These are phyloP conservation scores for Monosporozyma unispora DNA, from an alignment of 805 yeast genomes.

Conservation along the genomic window DNA sequence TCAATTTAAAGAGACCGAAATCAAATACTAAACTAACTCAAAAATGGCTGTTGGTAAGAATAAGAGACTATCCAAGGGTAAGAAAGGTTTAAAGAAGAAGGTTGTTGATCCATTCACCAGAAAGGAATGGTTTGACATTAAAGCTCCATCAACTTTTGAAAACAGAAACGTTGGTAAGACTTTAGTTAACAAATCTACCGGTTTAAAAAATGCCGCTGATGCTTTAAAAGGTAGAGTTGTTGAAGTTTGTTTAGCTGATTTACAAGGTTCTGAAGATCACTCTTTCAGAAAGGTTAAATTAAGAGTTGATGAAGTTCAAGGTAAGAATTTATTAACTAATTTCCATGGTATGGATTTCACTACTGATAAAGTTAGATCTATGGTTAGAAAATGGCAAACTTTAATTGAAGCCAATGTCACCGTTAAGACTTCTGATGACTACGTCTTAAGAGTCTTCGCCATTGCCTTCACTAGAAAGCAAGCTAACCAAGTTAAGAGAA, in stretches of 20 bases:
- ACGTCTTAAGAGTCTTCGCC: constrained; percentile 91
- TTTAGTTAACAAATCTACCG: constrained; percentile 94
- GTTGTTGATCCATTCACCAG: constrained; percentile 98
- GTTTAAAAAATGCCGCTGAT: constrained; percentile 95
- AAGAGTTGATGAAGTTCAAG: constrained; percentile 98
- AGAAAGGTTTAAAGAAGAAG: constrained; percentile 98
- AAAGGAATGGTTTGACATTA: constrained; percentile 96
- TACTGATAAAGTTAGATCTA: constrained; percentile 91
- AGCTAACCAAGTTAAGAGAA: constrained; percentile 93
- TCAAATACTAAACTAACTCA: constrained; percentile 10
- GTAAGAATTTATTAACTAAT: constrained; percentile 96
- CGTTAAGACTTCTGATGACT: constrained; percentile 95
- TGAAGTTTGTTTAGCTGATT: constrained; percentile 92
- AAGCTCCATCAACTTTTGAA: constrained; percentile 97
- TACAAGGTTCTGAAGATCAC: constrained; percentile 98
- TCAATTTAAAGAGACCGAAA: constrained; percentile 1
- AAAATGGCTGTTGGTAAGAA: constrained; percentile 78
- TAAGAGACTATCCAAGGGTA: constrained; percentile 75
- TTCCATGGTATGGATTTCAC: constrained; percentile 99
- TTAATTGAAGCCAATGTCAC: constrained; percentile 96
- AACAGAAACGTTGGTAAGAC: constrained; percentile 98
- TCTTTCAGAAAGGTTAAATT: constrained; percentile 93
- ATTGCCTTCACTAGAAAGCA: constrained; percentile 98
- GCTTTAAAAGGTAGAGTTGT: constrained; percentile 96
- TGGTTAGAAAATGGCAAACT: constrained; percentile 98